These are phyloP conservation scores for Insectozyma bohioensis DNA, from an alignment of 1,139 yeast species.

Conservation along the genomic window DNA sequence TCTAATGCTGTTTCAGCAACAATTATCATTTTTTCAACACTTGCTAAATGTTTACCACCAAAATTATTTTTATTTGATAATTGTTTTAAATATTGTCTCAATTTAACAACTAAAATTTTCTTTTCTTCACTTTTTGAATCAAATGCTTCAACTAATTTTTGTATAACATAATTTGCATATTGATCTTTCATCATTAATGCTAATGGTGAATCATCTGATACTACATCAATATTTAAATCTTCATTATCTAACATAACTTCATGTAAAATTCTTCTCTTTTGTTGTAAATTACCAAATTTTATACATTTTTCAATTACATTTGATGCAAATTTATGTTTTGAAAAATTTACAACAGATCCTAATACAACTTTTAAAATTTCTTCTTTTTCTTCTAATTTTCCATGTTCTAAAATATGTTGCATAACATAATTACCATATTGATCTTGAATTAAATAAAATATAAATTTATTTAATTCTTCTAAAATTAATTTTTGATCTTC, in stretches of 20 bases:
- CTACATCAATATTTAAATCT: slow-evolving; percentile 42
- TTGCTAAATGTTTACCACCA: slow-evolving; percentile 78
- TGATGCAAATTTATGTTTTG: slow-evolving; percentile 95
- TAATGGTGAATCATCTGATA: slow-evolving; percentile 59
- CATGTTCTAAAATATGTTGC: slow-evolving; percentile 89
- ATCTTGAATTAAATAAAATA: slow-evolving; percentile 82
- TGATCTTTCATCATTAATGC: slow-evolving; percentile 96
- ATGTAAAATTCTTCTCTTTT: slow-evolving; percentile 61
- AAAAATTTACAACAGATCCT: slow-evolving; percentile 71
- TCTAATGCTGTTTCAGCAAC: slow-evolving; percentile 51
- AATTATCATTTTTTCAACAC: slow-evolving; percentile 75
- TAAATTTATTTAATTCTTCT: slow-evolving; percentile 68
- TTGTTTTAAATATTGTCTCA: slow-evolving; percentile 60
- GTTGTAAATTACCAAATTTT: slow-evolving; percentile 62
- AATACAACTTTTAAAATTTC: slow-evolving; percentile 42
- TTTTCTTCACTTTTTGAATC: slow-evolving; percentile 67
- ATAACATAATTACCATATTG: slow-evolving; percentile 98
- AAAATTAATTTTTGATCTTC: slow-evolving; percentile 66
- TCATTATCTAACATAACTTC: slow-evolving; percentile 58
- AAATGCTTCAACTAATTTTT: slow-evolving; percentile 81
- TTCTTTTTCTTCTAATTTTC: slow-evolving; percentile 49
- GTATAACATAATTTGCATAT: slow-evolving; percentile 95
- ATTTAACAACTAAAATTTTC: slow-evolving; percentile 56
- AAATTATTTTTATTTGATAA: slow-evolving; percentile 54
- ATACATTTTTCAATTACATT: slow-evolving; percentile 96